These are phyloP conservation scores for Verbena officinalis DNA, from an alignment of 257 asterid genomes.

Conservation along the genomic window DNA sequence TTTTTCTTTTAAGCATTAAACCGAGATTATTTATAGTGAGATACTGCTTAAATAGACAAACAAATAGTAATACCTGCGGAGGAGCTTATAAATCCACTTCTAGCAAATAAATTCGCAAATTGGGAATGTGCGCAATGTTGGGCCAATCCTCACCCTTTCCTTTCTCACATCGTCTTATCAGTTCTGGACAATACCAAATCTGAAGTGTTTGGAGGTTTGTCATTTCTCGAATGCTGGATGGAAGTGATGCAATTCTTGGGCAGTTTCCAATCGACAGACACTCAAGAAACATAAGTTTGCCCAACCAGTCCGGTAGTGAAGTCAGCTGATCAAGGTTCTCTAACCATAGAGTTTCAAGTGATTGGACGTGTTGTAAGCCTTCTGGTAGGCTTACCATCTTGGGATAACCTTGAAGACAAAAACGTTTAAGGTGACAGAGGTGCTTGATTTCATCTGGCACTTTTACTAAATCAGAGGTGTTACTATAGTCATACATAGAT, in stretches of 20 bases:
- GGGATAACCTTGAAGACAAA: neutral
- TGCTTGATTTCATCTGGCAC: neutral
- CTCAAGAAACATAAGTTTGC: slow-evolving; percentile 4
- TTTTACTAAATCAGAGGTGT: slow-evolving; percentile 8
- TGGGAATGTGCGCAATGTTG: slow-evolving; percentile 32
- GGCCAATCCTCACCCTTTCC: slow-evolving; percentile 38
- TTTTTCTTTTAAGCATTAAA: too few species aligned
- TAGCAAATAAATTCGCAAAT: neutral
- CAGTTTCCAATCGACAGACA: neutral
- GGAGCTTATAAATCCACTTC: neutral
- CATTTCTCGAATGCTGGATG: slow-evolving; percentile 23
- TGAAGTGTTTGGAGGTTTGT: slow-evolving; percentile 14
- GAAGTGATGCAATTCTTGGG: slow-evolving; percentile 29
- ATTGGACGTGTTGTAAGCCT: slow-evolving; percentile 11
- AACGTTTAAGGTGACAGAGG: too few species aligned
- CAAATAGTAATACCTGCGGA: neutral
- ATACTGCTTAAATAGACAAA: too few species aligned
- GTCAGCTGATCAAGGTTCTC: slow-evolving; percentile 8
- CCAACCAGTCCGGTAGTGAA: slow-evolving; percentile 30
- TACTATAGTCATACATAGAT: neutral
- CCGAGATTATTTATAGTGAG: too few species aligned
- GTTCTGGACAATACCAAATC: slow-evolving; percentile 20
- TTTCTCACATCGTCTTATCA: slow-evolving; percentile 30
- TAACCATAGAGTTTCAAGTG: neutral
- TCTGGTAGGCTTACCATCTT: slow-evolving; percentile 17